Conservation (phyloP, 225 moss, liverwort and hornwort genomes). For the Thuidium tamariscinum region DNA sequence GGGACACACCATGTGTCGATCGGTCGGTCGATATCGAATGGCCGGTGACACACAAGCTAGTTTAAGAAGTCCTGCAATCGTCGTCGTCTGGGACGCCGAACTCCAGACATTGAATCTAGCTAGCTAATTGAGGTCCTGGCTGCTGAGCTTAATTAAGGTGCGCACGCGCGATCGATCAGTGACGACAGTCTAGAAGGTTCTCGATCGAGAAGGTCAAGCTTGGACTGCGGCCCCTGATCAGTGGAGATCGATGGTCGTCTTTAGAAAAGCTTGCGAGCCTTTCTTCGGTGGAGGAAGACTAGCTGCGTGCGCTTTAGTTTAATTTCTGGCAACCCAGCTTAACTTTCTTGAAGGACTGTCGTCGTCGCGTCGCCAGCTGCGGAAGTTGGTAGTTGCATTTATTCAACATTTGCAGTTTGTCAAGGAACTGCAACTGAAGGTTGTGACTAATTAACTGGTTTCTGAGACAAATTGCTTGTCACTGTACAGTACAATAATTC, state of each 20-base stretch:
- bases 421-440: too few species aligned
- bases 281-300: neutral
- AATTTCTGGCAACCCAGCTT: neutral
- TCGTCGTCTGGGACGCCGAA: neutral
- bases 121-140: neutral
- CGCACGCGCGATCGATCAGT: neutral
- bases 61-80: neutral
- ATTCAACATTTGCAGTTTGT: neutral
- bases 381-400: neutral
- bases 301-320: neutral
- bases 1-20: neutral
- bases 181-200: neutral
- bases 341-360: neutral
- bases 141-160: neutral
- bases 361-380: neutral
- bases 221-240: neutral
- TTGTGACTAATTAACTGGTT: neutral
- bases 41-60: neutral
- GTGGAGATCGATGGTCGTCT: neutral
- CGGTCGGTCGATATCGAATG: neutral
- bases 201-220: neutral
- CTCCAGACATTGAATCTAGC: too few species aligned
- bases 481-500: neutral
- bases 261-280: neutral
- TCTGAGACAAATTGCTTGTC: neutral